Conservation (phyloP, 768 basidiomycete species). For the Inosperma sp. region DNA sequence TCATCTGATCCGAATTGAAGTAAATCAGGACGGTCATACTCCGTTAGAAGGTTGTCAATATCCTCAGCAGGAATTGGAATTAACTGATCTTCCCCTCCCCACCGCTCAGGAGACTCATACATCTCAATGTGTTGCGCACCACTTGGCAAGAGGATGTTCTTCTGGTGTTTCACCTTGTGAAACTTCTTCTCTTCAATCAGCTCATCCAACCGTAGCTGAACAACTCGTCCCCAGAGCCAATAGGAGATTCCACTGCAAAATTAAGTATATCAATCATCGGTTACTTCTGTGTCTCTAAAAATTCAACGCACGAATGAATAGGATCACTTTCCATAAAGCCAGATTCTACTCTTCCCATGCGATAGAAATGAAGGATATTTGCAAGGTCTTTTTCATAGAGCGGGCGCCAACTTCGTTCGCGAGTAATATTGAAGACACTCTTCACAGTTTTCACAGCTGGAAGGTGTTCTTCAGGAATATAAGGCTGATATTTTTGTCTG, state of each 20-base stretch:
- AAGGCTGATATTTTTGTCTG: conserved; percentile 18
- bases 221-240: not conserved
- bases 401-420: conserved; percentile 26
- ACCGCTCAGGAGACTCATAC: not conserved
- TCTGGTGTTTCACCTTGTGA: conserved; percentile 9
- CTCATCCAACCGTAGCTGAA: not conserved
- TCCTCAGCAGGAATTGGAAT: not conserved
- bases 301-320: conserved; percentile 20
- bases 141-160: not conserved
- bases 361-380: conserved; percentile 22
- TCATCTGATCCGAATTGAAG: not conserved
- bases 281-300: not conserved
- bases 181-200: conserved; percentile 10
- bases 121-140: conserved; percentile 5
- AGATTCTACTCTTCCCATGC: conserved; percentile 15
- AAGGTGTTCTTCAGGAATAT: conserved; percentile 15
- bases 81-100: not conserved
- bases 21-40: not conserved
- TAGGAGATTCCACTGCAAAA: not conserved
- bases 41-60: not conserved
- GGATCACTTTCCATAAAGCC: conserved; percentile 20
- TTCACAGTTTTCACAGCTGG: conserved; percentile 22
- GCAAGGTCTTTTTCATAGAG: conserved; percentile 25
- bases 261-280: not conserved
- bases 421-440: conserved; percentile 28